Base-by-base conservation (phyloP, 768 basidiomycete genomes). In the Boletus insuetus region DNA sequence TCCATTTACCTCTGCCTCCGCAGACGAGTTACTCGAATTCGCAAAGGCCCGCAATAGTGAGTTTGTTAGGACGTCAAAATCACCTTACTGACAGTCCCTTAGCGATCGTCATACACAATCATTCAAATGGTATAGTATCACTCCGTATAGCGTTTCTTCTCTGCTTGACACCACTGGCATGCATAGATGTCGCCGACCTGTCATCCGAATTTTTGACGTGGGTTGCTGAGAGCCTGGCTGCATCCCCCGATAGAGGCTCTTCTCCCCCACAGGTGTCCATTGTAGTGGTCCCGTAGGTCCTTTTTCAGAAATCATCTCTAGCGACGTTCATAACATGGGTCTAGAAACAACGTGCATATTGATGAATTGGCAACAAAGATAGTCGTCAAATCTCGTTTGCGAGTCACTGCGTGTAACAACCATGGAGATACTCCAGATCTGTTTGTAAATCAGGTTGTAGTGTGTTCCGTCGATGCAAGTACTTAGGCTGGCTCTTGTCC, bases 391-490 rank as follows among this genome's bases (percentile, higher is more conserved):
- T 66, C 64, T 55, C 40, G 26, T 42, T 55, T 67, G 55, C 66
- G 34, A 31, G 53, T 60, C 17, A 48, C 46, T 40, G 52, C 55
- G 42, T 69, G 62, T 31, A 43, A 57, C 32, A 31, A 43, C 37
- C 46, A 41, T 20, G 44, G 22, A 40, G 55, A 69, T 22, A 53
- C 46, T 26, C 57, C 53, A n/a, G 64, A 66, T 48, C 50, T 58
- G 32, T 55, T 51, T 62, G 29, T 54, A 13, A 55, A 66, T 38
- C 74, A 77, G 53, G 68, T 79, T 19, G 61, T 80, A 41, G 65
- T 82, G 38, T 71, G 72, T n/a, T 66, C 75, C 22, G 66, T 74
- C 6, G 69, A 73, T 46, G 81, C 77, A 55, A 68, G 75, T 58
- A n/a, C n/a, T n/a, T n/a, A 59, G 43, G 29, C 54, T 58, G n/a